Base-by-base conservation (phyloP, 805 yeast genomes). In the Candida wancherniae region DNA sequence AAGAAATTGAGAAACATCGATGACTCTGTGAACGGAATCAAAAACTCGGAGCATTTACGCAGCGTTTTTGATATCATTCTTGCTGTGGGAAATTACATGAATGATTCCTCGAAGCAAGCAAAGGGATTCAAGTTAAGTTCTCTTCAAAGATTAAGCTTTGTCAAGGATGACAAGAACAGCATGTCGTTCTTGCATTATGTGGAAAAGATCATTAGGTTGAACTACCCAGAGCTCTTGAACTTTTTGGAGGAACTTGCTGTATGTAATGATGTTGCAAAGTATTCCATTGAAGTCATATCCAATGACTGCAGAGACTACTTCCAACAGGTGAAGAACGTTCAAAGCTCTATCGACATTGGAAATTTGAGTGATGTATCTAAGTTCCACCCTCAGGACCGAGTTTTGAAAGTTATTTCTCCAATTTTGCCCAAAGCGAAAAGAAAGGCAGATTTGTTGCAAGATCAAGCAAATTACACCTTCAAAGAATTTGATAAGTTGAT, bases 11-110 rank as follows among this genome's bases (percentile, higher is more conserved):
- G 79, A 36, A 52, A 68, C 9, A 59, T 82, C 23, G 87, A 81
- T 45, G 71, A 66, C 28, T 80, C 83, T 0, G 68, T 78, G 14
- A 72, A 66, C 18, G 63, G 70, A 17, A 61, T 83, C 15, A 65
- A 61, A 31, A 57, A 63, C 9, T 80, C 86, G 0, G 46, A 62
- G 11, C 67, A 74, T 22, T 67, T 83, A 47, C 68, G 74, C 40
- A 66, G 67, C 31, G 71, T 82, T 3, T 69, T 83, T 37, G 77
- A 73, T 39, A 73, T 83, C 24, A 79, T 83, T 38, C 72, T 80
- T 42, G 77, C 78, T 9, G 74, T 83, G 34, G 94, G 92, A 39
- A 83, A 83, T 46, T 81, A 73, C 45, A 83, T 83, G 92, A 83
- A 83, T 51, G 86, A 80, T 46, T 56, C 67, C 5, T 65, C 80